Evolutionary conservation across 495 filamentous ascomycete genomes (phyloP), one percentile per base, ranked within the genome.

Genomic region (Aspergillus taichungensis): DNA sequence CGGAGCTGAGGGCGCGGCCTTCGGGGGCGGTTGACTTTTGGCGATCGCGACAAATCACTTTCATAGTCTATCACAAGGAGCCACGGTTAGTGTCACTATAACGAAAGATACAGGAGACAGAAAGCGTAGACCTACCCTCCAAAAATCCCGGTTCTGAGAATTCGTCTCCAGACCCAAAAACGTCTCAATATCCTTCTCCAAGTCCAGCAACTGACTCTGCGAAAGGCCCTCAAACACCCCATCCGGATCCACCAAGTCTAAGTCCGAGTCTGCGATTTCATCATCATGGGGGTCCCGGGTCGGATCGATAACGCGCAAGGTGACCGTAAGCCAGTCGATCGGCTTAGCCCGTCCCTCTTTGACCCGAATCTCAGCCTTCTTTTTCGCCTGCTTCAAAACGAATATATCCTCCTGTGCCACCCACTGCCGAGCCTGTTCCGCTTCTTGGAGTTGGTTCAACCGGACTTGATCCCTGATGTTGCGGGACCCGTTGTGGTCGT

Each of bases 351-450:
- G 80, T 10, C 84, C 85, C 63, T 94, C 90, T 51, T 89, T 86
- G n/a, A 97, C 89, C 6, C 92, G 82, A 45, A 99, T 94, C 54
- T 88, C 87, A 32, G 92, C 91, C 71, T 96, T 97, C 71, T 94
- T 97, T 69, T 96, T 97, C 24, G 92, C 84, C 62, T 99, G 92
- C 62, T 90, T 89, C 51, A 99, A 71, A 13, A 99, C 92, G 57
- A 99, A 99, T 42, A 84, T 78, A 66, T 97, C 92, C 63, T 99
- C 92, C 58, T 92, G 86, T 42, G 90, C 83, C 14, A 99, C 83
- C 77, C 94, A 99, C 54, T 82, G 73, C 33, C 82, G 74, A 52
- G 79, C 85, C 52, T 87, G 87, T 59, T 90, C 82, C 43, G 88
- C 86, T 56, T 84, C 80, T 52, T 82, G 76, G 4, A 78, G 66